Conservation (phyloP, 1,139 yeast genomes). For the Geotrichum phurueaensis region DNA sequence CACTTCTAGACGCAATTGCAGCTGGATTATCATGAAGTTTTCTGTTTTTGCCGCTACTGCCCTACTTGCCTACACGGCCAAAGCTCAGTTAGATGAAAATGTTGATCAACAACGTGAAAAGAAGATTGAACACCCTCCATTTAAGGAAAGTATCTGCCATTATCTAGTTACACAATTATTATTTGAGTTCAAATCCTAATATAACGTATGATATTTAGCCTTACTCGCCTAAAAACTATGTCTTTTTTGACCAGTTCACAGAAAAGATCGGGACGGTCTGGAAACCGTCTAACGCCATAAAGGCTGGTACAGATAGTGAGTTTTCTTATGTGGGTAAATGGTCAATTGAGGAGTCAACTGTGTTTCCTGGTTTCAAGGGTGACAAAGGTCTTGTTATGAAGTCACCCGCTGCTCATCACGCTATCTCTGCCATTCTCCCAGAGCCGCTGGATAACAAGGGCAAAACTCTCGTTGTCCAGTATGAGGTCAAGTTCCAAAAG, state of each 20-base stretch:
- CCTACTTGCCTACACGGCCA: conserved; percentile 10
- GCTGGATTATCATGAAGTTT: conserved; percentile 10
- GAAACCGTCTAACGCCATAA: conserved; percentile 57
- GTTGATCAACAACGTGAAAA: not conserved
- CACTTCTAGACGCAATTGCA: not conserved
- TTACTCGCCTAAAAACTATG: conserved; percentile 29
- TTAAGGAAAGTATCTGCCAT: conserved; percentile 8
- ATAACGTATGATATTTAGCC: not conserved
- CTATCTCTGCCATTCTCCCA: conserved; percentile 58
- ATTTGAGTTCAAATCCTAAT: not conserved
- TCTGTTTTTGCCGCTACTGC: conserved; percentile 14
- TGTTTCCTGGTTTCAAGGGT: conserved; percentile 51
- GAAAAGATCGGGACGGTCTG: conserved; percentile 46
- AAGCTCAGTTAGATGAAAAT: not conserved
- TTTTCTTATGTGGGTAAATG: conserved; percentile 66
- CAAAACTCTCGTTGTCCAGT: conserved; percentile 73
- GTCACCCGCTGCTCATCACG: conserved; percentile 72
- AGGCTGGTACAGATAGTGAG: conserved; percentile 42
- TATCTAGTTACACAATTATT: not conserved
- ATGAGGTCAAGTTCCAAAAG: conserved; percentile 77
- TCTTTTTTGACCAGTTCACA: conserved; percentile 68
- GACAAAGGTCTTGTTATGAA: conserved; percentile 74
- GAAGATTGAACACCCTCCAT: conserved; percentile 13
- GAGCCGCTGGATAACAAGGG: conserved; percentile 50
- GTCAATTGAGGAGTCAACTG: conserved; percentile 56